Evolutionary conservation across 768 basidiomycete species (phyloP).

Genomic region (Crepidotus variabilis): DNA sequence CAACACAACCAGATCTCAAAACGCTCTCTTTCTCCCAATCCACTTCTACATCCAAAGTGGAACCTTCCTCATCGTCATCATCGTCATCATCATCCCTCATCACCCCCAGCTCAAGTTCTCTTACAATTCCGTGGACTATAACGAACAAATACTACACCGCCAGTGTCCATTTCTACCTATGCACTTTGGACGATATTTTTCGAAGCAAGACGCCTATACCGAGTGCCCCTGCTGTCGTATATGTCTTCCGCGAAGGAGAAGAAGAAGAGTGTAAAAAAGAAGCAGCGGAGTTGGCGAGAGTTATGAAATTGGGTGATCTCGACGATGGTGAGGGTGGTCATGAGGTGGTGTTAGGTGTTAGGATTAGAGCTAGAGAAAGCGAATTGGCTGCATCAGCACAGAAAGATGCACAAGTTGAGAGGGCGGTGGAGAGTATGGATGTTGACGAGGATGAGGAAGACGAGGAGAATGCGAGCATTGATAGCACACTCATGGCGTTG

Average conservation of each 20-base stretch:
- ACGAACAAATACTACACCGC: conserved; percentile 81
- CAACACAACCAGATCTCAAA: conserved; percentile 3
- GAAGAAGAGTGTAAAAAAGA: conserved; percentile 66
- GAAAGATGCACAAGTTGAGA: neutral
- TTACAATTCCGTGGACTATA: conserved; percentile 67
- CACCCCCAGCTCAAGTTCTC: conserved; percentile 1
- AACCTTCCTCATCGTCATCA: neutral
- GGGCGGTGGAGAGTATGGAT: conserved; percentile 3
- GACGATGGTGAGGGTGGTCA: conserved; percentile 41
- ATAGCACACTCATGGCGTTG: conserved; percentile 61
- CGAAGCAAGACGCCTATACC: conserved; percentile 27
- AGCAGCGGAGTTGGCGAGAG: conserved; percentile 43
- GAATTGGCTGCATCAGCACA: neutral
- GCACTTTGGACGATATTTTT: conserved; percentile 39
- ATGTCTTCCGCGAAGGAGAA: conserved; percentile 66
- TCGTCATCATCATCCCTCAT: neutral
- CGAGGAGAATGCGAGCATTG: conserved; percentile 51
- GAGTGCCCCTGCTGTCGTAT: conserved; percentile 60
- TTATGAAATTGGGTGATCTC: conserved; percentile 22
- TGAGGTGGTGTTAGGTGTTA: conserved; percentile 72
- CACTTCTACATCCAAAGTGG: neutral
- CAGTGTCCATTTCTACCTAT: conserved; percentile 62
- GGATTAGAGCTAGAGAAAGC: conserved; percentile 27
- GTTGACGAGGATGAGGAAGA: conserved; percentile 22
- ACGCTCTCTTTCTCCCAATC: neutral